Evolutionary conservation across 1,284 basidiomycete genomes (phyloP), one percentile per base, ranked within the genome.

Genomic region (Tilletia walkeri): DNA sequence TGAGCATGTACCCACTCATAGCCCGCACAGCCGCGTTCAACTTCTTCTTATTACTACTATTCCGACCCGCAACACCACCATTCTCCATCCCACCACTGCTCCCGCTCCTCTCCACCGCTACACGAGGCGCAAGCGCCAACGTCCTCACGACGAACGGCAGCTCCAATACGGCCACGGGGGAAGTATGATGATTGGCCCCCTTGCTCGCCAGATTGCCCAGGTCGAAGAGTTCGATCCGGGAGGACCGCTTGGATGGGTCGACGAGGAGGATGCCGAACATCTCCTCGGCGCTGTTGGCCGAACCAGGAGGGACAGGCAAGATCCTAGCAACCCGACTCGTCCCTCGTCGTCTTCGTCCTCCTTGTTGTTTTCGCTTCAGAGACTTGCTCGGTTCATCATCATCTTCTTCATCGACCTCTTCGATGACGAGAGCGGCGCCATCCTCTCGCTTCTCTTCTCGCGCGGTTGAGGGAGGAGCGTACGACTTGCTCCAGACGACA

Each of bases 331-430:
- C 69, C 9, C 41, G 41, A 14, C 41, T 45, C 41, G 14, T 45
- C 41, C 41, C 41, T 45, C 6, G 41, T 45, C 41, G 14, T 14
- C 14, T 14, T 45, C 41, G 41, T 7, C 41, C 41, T 14, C 87
- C 90, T 90, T 92, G 56, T 84, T 85, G 54, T 89, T 90, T 91
- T 76, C 7, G 68, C 12, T 49, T 24, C n/a, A 30, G 24, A 30
- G 24, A 30, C 24, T 30, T 30, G 24, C 24, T 30, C 24, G 24
- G 24, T 30, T 30, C 14, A 45, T 45, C 14, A 1, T n/a, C 59
- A 5, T 63, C 34, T 20, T 63, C 59, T 34, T 38, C 59, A 36
- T 14, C 59, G 14, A 16, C 36, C 34, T 63, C 59, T 41, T 39
- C 59, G 9, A 18, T 36, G 59, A 3, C 59, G 59, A 14, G 34